These are phyloP conservation scores for Quercus agrifolia DNA, from an alignment of 306 rosid species.

Conservation along the genomic window DNA sequence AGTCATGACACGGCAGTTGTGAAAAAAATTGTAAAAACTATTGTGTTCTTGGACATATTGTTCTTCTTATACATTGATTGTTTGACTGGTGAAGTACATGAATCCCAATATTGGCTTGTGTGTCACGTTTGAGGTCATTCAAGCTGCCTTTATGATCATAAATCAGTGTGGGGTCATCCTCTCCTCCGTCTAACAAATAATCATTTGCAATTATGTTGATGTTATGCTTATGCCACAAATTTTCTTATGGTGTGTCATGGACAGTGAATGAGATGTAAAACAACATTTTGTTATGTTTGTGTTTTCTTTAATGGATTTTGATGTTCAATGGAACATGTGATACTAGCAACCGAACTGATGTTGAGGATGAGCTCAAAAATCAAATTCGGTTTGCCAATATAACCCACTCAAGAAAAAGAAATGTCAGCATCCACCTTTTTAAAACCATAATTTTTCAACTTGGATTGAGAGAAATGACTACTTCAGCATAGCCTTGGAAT, in stretches of 20 bases:
- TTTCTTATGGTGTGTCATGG: not conserved
- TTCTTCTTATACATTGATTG: no score
- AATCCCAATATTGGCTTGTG: conserved; percentile 8
- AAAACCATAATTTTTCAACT: not conserved
- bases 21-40: no score
- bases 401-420: no score
- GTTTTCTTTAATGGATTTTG: not conserved
- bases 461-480: no score
- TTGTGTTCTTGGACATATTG: no score
- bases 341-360: not conserved
- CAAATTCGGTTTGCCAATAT: not conserved
- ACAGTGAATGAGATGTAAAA: not conserved
- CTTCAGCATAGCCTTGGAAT: not conserved
- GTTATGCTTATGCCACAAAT: not conserved
- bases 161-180: not conserved
- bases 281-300: not conserved
- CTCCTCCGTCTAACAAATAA: not conserved
- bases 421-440: no score
- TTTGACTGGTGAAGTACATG: not conserved
- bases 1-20: no score
- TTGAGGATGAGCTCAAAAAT: not conserved
- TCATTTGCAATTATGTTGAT: not conserved
- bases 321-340: not conserved
- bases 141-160: not conserved
- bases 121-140: conserved; percentile 9